Evolutionary conservation across 371 early-diverging fungal genomes (phyloP), one percentile per base, ranked within the genome.

Genomic region (Apophysomyces variabilis): DNA sequence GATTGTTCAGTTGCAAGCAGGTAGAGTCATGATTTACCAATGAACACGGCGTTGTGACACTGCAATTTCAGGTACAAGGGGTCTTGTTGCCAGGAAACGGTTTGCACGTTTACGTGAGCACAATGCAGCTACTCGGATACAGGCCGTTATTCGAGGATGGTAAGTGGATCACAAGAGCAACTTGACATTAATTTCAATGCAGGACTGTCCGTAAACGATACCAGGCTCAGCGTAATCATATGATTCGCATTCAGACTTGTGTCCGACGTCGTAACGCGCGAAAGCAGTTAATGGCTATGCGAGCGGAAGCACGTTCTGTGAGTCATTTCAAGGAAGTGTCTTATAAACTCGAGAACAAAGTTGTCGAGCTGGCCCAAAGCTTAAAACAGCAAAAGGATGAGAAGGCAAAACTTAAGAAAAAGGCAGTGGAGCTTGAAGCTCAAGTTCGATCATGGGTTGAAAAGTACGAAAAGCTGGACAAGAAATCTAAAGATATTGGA

Each of bases 311-410:
- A 9, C 83, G 92, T 41, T 94, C 94, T 16, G 94, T 95, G 7
- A 92, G 90, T 62, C 96, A 97, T 75, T 88, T 96, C 75, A 93
- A 95, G 78, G 96, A 96, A 71, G 87, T 91, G n/a, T 94, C 96
- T 5, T 92, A 92, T 77, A 91, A 93, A 76, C 86, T 99, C 14
- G 98, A 99, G 73, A 92, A 87, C 77, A 95, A 96, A 79, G 92
- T 99, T 58, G 87, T 96, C 68, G 94, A 93, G 77, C 84, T 99
- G 70, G 95, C 96, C 41, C 92, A 90, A 73, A 82, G 82, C 60
- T 72, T 98, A 61, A 86, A 85, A 16, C 79, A 83, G 69, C 90
- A 91, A 68, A 86, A 88, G 61, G 86, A 89, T 65, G 95, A 93
- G 69, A 89, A 87, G 76, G 85, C 86, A 36, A 66, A 74, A 12